Percentiles rank a stretch among this genome's conserved stretches.
phyloP scores from a whole-genome alignment of 2,329 filamentous ascomycete species.

The Colletotrichum destructivum region DNA sequence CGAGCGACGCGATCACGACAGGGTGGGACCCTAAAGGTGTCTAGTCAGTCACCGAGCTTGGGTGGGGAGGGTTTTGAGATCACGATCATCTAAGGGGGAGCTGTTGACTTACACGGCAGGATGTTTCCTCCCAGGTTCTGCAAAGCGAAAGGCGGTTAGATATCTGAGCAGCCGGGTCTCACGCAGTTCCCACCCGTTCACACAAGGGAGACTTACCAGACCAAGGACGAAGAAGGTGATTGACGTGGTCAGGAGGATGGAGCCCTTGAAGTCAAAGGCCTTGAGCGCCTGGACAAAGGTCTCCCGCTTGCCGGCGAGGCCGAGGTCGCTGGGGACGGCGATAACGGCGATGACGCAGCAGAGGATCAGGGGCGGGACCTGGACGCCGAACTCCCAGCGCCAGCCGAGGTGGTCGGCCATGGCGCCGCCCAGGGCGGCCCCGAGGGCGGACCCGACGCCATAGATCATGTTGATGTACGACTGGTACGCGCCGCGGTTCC shows the following conservation, averaged over 20 bases:
- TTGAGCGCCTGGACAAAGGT: constrained; percentile 64
- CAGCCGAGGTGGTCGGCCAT: constrained; percentile 81
- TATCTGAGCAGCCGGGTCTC: not conserved
- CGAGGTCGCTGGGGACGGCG: constrained; percentile 68
- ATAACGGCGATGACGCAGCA: constrained; percentile 62
- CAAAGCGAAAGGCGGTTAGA: constrained; percentile 10
- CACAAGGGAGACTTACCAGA: constrained; percentile 58
- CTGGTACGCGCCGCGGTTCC: constrained; percentile 78
- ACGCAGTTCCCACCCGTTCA: no score
- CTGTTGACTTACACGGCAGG: constrained; percentile 64
- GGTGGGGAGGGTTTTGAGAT: not conserved
- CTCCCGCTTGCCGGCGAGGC: constrained; percentile 61
- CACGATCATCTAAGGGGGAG: not conserved
- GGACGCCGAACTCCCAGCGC: constrained; percentile 80
- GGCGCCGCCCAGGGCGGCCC: constrained; percentile 78
- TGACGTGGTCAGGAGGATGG: constrained; percentile 65
- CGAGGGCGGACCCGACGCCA: constrained; percentile 71
- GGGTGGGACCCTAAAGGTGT: constrained; percentile 67
- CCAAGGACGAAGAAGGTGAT: constrained; percentile 73
- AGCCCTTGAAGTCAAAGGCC: constrained; percentile 71
- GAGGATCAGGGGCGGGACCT: constrained; percentile 67
- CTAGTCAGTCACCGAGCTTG: constrained; percentile 25
- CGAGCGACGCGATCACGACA: constrained; percentile 67
- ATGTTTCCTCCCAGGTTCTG: constrained; percentile 76
- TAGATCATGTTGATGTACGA: constrained; percentile 78